Evolutionary conservation across 1,139 yeast species (phyloP).

Genomic region (Lizanozyma gosingica): DNA sequence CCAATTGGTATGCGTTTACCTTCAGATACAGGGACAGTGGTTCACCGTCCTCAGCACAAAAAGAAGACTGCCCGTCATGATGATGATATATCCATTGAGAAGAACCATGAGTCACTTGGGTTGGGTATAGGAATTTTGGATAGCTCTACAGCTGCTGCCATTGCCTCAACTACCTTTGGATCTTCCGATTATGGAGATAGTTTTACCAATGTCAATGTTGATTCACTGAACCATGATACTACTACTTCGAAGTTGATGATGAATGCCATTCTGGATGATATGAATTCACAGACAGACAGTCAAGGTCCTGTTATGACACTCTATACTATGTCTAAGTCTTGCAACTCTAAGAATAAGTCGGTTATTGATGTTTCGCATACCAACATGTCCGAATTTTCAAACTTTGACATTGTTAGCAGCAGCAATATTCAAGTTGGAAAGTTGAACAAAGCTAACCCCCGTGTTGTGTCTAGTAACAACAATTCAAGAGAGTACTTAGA

Average conservation of each 20-base stretch:
- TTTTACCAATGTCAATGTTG: not conserved
- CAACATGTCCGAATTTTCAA: not conserved
- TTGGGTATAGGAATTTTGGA: not conserved
- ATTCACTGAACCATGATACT: not conserved
- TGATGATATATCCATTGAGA: too few species aligned
- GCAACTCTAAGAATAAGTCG: not conserved
- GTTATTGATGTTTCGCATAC: not conserved
- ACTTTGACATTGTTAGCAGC: not conserved
- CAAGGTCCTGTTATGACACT: not conserved
- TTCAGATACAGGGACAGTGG: not conserved
- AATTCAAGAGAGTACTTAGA: not conserved
- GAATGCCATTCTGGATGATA: not conserved
- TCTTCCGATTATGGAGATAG: not conserved
- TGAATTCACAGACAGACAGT: not conserved
- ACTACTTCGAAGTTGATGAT: not conserved
- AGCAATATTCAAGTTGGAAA: not conserved
- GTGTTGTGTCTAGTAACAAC: not conserved
- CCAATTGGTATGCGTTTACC: not conserved
- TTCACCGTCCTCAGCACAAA: not conserved
- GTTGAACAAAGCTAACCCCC: not conserved
- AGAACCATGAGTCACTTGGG: not conserved
- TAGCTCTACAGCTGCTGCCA: not conserved
- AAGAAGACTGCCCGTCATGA: not conserved
- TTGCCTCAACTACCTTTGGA: not conserved
- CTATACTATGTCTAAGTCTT: not conserved